Evolutionary conservation across 2,329 filamentous ascomycete genomes (phyloP).

Genomic region (Calonectria montana): DNA sequence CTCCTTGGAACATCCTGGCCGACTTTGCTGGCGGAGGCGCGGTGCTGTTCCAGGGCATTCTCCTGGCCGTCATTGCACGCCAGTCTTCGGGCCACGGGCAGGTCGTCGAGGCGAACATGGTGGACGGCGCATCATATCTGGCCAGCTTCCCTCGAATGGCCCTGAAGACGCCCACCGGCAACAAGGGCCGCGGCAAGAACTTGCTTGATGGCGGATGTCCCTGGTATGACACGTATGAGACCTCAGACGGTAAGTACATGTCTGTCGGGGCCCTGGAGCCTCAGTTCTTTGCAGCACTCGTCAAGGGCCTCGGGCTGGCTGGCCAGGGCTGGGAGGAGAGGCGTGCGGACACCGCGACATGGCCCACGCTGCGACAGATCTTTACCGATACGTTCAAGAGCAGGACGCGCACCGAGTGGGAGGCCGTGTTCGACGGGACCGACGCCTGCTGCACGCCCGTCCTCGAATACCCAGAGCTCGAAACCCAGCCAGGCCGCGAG

Average conservation of each 20-base stretch:
- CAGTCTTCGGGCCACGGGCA: slow-evolving; percentile 77
- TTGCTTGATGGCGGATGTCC: slow-evolving; percentile 86
- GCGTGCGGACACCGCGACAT: slow-evolving; percentile 70
- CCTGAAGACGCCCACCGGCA: slow-evolving; percentile 72
- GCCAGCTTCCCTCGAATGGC: slow-evolving; percentile 80
- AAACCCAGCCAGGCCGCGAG: slow-evolving; percentile 60
- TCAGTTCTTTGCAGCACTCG: slow-evolving; percentile 79
- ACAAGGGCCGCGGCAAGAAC: slow-evolving; percentile 76
- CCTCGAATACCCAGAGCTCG: slow-evolving; percentile 78
- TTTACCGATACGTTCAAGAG: slow-evolving; percentile 74
- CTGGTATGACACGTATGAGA: slow-evolving; percentile 91
- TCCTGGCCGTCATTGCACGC: slow-evolving; percentile 81
- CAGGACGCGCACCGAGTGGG: slow-evolving; percentile 84
- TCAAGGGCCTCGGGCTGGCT: slow-evolving; percentile 74
- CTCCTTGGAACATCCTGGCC: slow-evolving; percentile 85
- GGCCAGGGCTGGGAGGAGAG: slow-evolving; percentile 61
- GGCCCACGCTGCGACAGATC: slow-evolving; percentile 72
- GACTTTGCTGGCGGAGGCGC: slow-evolving; percentile 94
- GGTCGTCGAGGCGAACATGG: slow-evolving; percentile 97
- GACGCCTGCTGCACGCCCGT: slow-evolving; percentile 96
- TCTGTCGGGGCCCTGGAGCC: slow-evolving; percentile 93
- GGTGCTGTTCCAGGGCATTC: slow-evolving; percentile 82
- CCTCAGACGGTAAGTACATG: slow-evolving; percentile 81
- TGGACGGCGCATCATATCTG: slow-evolving; percentile 86
- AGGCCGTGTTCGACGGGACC: slow-evolving; percentile 85